phyloP scores from a whole-genome alignment of 495 filamentous ascomycete species.

The Amphirosellinia nigrospora region DNA sequence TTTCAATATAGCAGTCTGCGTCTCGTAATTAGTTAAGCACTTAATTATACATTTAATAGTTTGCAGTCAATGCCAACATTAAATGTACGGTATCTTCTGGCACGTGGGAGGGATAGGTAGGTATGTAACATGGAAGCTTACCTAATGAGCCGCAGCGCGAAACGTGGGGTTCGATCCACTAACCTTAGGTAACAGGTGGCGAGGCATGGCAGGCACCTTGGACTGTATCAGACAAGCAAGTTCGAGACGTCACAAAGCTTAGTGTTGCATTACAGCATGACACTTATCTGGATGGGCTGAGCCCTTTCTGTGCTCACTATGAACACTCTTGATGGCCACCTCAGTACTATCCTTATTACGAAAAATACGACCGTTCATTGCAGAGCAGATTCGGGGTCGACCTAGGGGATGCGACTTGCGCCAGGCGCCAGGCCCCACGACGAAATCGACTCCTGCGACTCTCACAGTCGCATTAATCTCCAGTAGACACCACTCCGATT shows the following conservation, averaged over 20 bases:
- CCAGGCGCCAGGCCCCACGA: neutral
- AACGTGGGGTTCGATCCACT: neutral
- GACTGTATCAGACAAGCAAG: no score
- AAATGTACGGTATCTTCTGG: no score
- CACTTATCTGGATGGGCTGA: no score
- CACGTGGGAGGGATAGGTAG: no score
- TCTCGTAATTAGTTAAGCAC: neutral
- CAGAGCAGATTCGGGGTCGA: neutral
- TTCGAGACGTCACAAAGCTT: neutral
- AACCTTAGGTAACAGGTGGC: no score
- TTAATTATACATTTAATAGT: neutral
- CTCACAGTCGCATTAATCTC: neutral
- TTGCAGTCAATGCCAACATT: neutral
- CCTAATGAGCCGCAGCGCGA: neutral
- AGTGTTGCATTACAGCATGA: neutral
- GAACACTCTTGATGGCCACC: neutral
- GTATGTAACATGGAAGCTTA: no score
- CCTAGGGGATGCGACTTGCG: slow-evolving; percentile 8
- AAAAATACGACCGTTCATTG: neutral
- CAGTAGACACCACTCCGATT: neutral
- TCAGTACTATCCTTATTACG: neutral
- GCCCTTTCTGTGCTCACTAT: neutral
- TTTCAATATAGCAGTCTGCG: neutral
- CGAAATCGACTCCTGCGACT: neutral
- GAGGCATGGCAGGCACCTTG: no score